Conservation (phyloP, 2,329 filamentous ascomycete species). For the Verticillium dahliae region DNA sequence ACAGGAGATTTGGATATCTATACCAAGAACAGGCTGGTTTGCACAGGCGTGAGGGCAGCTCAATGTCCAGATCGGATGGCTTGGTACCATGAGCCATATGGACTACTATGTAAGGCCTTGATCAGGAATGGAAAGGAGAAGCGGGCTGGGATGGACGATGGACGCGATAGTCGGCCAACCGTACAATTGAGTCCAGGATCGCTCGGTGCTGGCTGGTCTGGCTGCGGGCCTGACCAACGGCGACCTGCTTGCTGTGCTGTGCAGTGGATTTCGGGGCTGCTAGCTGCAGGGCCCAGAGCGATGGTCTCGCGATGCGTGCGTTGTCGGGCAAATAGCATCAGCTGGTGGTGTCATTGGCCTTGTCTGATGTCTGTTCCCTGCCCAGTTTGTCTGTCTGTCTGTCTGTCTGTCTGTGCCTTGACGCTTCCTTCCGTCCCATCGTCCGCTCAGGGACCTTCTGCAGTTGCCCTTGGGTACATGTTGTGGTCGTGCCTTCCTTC, state of each 20-base stretch:
- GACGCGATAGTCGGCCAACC: constrained; percentile 2
- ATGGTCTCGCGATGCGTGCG: constrained; percentile 1
- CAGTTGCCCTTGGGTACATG: background rate
- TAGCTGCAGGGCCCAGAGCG: constrained; percentile 4
- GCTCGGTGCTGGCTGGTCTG: background rate
- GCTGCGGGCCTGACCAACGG: background rate
- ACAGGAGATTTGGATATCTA: background rate
- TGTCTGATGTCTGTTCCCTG: background rate
- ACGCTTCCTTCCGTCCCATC: background rate
- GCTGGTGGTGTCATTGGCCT: background rate
- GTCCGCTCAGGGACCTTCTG: background rate
- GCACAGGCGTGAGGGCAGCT: background rate
- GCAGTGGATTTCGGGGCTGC: background rate
- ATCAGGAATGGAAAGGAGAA: background rate
- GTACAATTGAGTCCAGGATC: background rate
- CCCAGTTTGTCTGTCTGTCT: background rate
- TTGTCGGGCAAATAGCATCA: background rate
- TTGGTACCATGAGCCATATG: background rate
- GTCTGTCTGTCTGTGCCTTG: background rate
- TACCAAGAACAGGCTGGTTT: background rate
- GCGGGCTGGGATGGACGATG: background rate
- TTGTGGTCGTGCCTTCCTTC: background rate
- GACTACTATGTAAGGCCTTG: background rate
- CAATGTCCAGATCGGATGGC: background rate
- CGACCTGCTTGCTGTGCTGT: background rate